A percentile compares a stretch with the other conserved stretches of the same genome.
These are phyloP conservation scores for Flaveria ramosissima DNA, from an alignment of 129 eudicot species.

Conservation along the genomic window DNA sequence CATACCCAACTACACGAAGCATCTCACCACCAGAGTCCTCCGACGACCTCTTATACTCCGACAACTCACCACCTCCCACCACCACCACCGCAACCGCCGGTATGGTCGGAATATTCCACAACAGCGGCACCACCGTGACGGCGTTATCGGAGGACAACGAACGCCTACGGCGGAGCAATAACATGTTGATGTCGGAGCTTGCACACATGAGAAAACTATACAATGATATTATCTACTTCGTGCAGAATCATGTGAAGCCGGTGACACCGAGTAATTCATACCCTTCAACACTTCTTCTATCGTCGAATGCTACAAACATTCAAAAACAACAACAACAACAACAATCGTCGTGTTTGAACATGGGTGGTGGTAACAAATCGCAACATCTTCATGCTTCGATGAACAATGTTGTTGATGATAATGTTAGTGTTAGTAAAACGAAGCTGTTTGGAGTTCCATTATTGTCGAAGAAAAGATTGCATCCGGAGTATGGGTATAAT, in stretches of 20 bases:
- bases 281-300: slow-evolving; percentile 43
- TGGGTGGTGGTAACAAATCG: neutral
- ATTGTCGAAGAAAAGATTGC: slow-evolving; percentile 75
- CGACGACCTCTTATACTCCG: slow-evolving; percentile 54
- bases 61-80: slow-evolving; percentile 61
- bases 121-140: slow-evolving; percentile 35
- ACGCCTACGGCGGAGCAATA: slow-evolving; percentile 75
- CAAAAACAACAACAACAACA: too few relatives aligned
- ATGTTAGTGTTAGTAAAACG: slow-evolving; percentile 26
- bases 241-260: slow-evolving; percentile 90
- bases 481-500: slow-evolving; percentile 49
- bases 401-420: slow-evolving; percentile 31
- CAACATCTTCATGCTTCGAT: slow-evolving; percentile 13
- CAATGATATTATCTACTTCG: slow-evolving; percentile 86
- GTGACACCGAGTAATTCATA: slow-evolving; percentile 66
- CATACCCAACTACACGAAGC: slow-evolving; percentile 56
- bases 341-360: too few relatives aligned
- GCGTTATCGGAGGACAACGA: slow-evolving; percentile 88
- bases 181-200: slow-evolving; percentile 80
- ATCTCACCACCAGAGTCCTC: slow-evolving; percentile 86
- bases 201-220: slow-evolving; percentile 88
- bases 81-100: slow-evolving; percentile 23
- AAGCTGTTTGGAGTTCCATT: slow-evolving; percentile 85
- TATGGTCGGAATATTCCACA: slow-evolving; percentile 31
- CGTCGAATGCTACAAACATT: slow-evolving; percentile 22